phyloP scores from a whole-genome alignment of 2,329 filamentous ascomycete species.

The Pezicula neosporulosa region DNA sequence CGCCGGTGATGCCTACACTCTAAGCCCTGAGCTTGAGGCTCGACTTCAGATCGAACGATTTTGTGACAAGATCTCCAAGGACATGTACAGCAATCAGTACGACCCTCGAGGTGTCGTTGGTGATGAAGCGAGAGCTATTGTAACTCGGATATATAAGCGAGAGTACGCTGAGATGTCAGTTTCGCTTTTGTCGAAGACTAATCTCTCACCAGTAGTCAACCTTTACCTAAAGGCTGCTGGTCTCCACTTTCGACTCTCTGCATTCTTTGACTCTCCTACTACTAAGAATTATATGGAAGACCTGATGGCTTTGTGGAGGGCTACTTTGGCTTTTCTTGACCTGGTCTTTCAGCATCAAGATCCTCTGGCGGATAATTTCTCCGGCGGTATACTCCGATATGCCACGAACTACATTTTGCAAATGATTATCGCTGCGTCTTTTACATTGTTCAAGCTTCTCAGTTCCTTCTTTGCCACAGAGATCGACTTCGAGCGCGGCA shows the following conservation, averaged over 20 bases:
- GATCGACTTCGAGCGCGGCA: constrained; percentile 66
- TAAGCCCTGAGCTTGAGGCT: constrained; percentile 61
- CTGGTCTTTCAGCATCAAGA: constrained; percentile 50
- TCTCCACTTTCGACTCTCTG: constrained; percentile 72
- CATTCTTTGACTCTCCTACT: constrained; percentile 76
- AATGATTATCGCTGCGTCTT: constrained; percentile 79
- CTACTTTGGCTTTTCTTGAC: constrained; percentile 67
- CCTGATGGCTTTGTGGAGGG: constrained; percentile 71
- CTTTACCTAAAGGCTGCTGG: constrained; percentile 71
- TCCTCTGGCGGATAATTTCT: constrained; percentile 40
- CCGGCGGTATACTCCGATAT: constrained; percentile 52
- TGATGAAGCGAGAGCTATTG: constrained; percentile 62
- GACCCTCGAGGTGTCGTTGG: constrained; percentile 67
- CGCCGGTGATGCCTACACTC: constrained; percentile 54
- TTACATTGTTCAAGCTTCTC: constrained; percentile 74
- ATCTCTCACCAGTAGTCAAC: constrained; percentile 54
- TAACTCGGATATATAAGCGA: constrained; percentile 63
- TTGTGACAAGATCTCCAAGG: constrained; percentile 73
- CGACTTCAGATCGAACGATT: constrained; percentile 71
- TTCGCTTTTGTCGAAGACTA: constrained; percentile 51
- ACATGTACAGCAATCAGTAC: constrained; percentile 75
- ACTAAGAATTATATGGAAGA: constrained; percentile 71
- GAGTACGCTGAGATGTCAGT: constrained; percentile 62
- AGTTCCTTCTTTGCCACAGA: constrained; percentile 71
- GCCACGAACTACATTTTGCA: constrained; percentile 77